Evolutionary conservation across 2,329 filamentous ascomycete genomes (phyloP), one percentile per base, ranked within the genome.

Genomic region (Aureobasidium pullulans): DNA sequence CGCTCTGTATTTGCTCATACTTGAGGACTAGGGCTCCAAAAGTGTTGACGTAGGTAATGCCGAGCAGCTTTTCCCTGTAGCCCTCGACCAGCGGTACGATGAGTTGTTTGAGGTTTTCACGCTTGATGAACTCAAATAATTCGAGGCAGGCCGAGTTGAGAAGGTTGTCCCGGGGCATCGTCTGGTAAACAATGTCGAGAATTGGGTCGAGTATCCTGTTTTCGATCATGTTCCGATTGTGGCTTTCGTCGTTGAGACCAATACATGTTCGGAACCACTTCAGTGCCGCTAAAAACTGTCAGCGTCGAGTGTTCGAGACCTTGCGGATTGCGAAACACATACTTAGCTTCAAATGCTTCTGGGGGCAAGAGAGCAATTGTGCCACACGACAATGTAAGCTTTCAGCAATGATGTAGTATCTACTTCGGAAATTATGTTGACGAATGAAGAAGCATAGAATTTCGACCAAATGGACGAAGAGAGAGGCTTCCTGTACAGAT

Each of bases 341-440:
- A 92, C 89, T 89, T 44, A 99, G 82, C 73, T 93, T 92, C 64
- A 99, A 77, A 71, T 96, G 92, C 76, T 97, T 97, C 73, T 97
- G 90, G 9, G 86, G 86, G 62, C 87, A 92, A 46, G 79, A 78
- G 64, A 99, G 82, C 62, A 99, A 82, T 72, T 96, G 90, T 50
- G 87, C 86, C 62, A 96, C 86, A 42, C 92, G 84, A 62, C 85
- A 82, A 7, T 88, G 85, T 46, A 97, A 79, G 60, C 88, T 86
- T 72, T 96, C 84, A 10, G 84, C 84, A 63, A 96, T 79, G 29
- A 97, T 87, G 69, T 96, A 96, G 68, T 86, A 89, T 72, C 95
- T 94, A 76, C 88, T 92, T 66, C 90, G 85, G 67, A 89, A 86
- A 42, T 88, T 83, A 73, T 97, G 93, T 69, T 95, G 89, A 42